phyloP scores from a whole-genome alignment of 106 monocot genomes.

The Vanilla planifolia region DNA sequence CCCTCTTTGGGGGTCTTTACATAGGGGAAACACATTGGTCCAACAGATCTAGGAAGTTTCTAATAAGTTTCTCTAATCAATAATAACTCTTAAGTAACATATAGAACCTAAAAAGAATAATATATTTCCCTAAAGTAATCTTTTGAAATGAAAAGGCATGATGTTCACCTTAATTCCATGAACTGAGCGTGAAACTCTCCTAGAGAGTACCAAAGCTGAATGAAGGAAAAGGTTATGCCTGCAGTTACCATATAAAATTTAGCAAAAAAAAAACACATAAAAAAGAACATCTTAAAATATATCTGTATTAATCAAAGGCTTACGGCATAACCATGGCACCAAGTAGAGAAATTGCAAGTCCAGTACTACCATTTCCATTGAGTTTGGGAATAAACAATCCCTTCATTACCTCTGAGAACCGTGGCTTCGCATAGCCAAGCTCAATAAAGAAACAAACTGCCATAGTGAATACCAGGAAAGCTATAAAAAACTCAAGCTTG shows the following conservation, averaged over 20 bases:
- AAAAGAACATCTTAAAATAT: constrained; percentile 8
- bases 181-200: constrained; percentile 83
- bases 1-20: too few relatives aligned
- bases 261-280: not conserved
- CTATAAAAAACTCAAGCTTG: constrained; percentile 86
- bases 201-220: constrained; percentile 90
- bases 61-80: too few relatives aligned
- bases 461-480: constrained; percentile 71
- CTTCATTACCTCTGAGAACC: constrained; percentile 53
- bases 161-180: constrained; percentile 70
- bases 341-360: constrained; percentile 86
- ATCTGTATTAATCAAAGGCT: constrained; percentile 19
- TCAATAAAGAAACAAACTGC: constrained; percentile 78
- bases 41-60: too few relatives aligned
- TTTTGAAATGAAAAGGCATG: too few relatives aligned
- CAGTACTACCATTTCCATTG: constrained; percentile 93
- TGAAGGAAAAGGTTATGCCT: constrained; percentile 98
- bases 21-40: too few relatives aligned
- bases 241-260: constrained; percentile 12
- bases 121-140: too few relatives aligned
- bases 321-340: constrained; percentile 99
- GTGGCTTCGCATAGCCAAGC: constrained; percentile 76
- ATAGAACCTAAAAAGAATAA: too few relatives aligned
- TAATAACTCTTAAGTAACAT: too few relatives aligned
- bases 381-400: constrained; percentile 92